A percentile compares a stretch with the other conserved stretches of the same genome.
Evolutionary conservation across 345 rosid genomes (phyloP).

Genomic region (Salix viminalis): DNA sequence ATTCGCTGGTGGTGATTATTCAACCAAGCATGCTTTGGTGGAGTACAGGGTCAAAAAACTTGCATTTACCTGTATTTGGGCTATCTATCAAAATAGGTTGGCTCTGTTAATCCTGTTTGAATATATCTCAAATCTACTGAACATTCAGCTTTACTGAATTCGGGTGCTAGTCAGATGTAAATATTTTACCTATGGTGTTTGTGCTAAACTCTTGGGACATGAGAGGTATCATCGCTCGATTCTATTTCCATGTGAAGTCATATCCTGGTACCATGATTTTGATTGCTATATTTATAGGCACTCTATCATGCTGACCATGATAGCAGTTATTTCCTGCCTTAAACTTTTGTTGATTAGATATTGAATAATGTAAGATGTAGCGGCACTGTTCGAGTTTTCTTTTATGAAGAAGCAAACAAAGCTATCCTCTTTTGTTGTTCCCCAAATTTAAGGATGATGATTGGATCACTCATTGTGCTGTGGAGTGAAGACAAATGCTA

Average conservation of each 20-base stretch:
- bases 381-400: neutral
- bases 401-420: neutral
- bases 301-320: neutral
- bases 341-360: neutral
- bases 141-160: constrained; percentile 3
- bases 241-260: constrained; percentile 1
- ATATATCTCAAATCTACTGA: neutral
- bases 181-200: neutral
- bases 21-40: constrained; percentile 47
- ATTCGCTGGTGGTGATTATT: constrained; percentile 58
- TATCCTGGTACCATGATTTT: neutral
- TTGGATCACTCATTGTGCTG: neutral
- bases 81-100: constrained; percentile 80
- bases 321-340: neutral
- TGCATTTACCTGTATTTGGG: constrained; percentile 64
- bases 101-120: constrained; percentile 1
- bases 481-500: neutral
- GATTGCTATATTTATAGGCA: neutral
- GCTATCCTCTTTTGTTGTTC: neutral
- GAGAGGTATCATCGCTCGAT: neutral
- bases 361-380: neutral
- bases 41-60: constrained; percentile 75
- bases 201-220: neutral
- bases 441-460: neutral
- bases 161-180: constrained; percentile 4